A percentile compares a stretch with the other conserved stretches of the same genome.
Evolutionary conservation across 345 rosid genomes (phyloP).

Genomic region (Aurinia saxatilis): DNA sequence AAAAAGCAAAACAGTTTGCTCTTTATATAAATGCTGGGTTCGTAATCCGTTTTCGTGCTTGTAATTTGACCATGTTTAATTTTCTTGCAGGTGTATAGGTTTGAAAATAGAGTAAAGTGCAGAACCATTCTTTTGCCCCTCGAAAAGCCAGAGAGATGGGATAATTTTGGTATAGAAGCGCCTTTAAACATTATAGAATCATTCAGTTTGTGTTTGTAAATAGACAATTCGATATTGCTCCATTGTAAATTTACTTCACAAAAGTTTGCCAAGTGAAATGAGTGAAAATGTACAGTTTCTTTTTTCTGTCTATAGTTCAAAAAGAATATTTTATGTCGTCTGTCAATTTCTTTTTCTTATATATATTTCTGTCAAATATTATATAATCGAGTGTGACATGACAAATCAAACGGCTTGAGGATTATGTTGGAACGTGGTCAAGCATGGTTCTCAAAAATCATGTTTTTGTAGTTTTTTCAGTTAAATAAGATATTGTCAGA

Average conservation of each 20-base stretch:
- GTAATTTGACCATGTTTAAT: background rate
- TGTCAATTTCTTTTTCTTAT: background rate
- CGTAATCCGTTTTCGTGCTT: background rate
- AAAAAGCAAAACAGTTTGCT: background rate
- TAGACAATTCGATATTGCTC: conserved; percentile 3
- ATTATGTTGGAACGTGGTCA: conserved; percentile 14
- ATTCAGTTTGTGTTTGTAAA: conserved; percentile 18
- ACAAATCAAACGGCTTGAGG: background rate
- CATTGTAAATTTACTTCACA: conserved; percentile 13
- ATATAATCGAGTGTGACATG: background rate
- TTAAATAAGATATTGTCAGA: background rate
- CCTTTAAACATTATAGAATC: background rate
- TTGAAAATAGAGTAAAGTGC: conserved; percentile 18
- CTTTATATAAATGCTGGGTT: background rate
- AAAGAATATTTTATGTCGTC: background rate
- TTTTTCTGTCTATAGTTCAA: conserved; percentile 2
- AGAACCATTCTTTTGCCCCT: conserved; percentile 35
- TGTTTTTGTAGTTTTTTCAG: background rate
- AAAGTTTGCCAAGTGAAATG: conserved; percentile 24
- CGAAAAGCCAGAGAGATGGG: conserved; percentile 16
- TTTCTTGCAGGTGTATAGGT: conserved; percentile 28
- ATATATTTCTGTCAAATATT: background rate
- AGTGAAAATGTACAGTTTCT: conserved; percentile 24
- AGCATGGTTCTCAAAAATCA: background rate
- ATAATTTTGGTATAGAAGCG: conserved; percentile 30